Evolutionary conservation across 306 rosid species (phyloP), one percentile per base, ranked within the genome.

Genomic region (Crotalaria pallida): DNA sequence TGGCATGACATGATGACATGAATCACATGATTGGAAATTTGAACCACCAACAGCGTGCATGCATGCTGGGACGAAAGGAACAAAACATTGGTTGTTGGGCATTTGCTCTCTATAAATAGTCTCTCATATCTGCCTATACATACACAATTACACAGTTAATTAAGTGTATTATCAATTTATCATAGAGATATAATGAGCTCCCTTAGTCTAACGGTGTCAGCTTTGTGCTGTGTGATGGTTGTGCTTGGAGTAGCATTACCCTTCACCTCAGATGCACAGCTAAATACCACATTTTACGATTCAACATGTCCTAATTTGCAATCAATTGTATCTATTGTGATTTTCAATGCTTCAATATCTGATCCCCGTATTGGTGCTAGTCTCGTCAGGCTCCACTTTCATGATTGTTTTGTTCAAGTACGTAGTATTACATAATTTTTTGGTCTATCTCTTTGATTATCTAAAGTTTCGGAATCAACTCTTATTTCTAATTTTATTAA

Each of bases 321-420:
- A 3, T 5, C 70, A 18, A 60, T 67, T 47, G 81, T 85, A 0
- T 49, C 58, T 5, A 51, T 17, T 1, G 71, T 77, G 1, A 26
- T 82, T 2, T 3, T 23, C 0, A n/a, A 13, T 0, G 83, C 78
- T 65, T 63, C 78, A 2, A 49, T 9, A 48, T 24, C 64, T 0
- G 87, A 85, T 34, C 65, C 81, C 0, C 76, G 85, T 0, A 80
- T 82, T 7, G 68, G 72, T 5, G 87, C 78, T 0, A 80, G 85
- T 60, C 73, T 85, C 67, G 0, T 61, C 12, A 72, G 89, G 75
- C 78, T 85, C 60, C 84, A 79, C 47, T 84, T 84, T 48, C 89
- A 85, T 34, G 89, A 85, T 6, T 85, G 89, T 62, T 85, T 85
- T 15, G 87, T 85, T 55, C 77, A 75, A 15, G 90, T 85, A 55